These are phyloP conservation scores for Arachnopeziza araneosa DNA, from an alignment of 2,329 filamentous ascomycete species.

Conservation along the genomic window DNA sequence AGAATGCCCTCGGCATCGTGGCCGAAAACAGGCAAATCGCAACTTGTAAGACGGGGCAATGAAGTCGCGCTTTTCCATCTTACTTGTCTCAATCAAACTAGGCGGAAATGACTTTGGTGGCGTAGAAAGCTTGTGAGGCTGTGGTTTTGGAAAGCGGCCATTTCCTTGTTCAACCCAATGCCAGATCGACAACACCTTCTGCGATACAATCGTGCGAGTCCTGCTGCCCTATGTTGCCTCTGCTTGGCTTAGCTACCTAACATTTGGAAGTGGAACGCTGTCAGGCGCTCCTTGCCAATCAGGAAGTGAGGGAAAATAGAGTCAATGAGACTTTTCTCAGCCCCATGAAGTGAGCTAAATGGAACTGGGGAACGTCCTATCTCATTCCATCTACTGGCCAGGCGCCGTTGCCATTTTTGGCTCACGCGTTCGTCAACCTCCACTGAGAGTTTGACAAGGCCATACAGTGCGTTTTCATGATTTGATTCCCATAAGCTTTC, in stretches of 20 bases:
- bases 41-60: no score
- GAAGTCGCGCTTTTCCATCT: no score
- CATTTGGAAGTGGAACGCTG: background rate
- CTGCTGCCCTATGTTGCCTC: background rate
- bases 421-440: background rate
- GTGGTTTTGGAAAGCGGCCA: no score
- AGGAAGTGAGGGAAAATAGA: background rate
- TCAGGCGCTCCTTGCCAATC: background rate
- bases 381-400: background rate
- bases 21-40: no score
- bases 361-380: background rate
- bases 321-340: background rate
- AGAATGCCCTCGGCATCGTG: no score
- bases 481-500: background rate
- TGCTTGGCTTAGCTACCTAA: background rate
- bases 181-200: no score
- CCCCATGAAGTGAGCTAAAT: background rate
- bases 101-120: no score
- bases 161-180: no score
- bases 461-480: background rate
- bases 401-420: background rate
- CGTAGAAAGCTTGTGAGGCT: no score
- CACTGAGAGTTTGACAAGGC: background rate
- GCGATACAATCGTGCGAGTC: no score
- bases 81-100: no score